Evolutionary conservation across 441 rosid species (phyloP), one percentile per base, ranked within the genome.

Genomic region (Hura crepitans): DNA sequence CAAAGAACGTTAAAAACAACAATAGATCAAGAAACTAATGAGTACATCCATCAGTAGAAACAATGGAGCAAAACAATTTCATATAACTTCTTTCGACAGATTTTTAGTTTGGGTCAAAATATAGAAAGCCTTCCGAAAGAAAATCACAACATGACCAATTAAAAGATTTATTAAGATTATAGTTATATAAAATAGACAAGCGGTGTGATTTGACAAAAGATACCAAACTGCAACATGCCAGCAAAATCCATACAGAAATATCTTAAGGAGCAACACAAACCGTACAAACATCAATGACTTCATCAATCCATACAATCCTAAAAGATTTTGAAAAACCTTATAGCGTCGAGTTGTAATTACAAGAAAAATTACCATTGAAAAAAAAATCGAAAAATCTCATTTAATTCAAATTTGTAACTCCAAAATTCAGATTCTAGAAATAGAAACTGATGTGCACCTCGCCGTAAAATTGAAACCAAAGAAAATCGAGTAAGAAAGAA

Each of bases 1-100:
- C 28, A 69, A 49, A 9, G 37, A 22, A 13, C 33, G 67, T 33
- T 61, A 9, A 50, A 62, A 60, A 66, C 60, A 51, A 70, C 39
- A 20, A 70, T 37, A 30, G 39, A 0, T 6, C 13, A 1, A 18
- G 30, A 11, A 43, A 13, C 23, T 31, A 59, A 59, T 20, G 17
- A 30, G 14, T 65, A 28, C 15, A 5, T 28, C 18, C 20, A 33
- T 22, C 30, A 22, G n/a, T 37, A 30, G 2, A 15, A 15, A 27
- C 47, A 65, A 14, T 33, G 63, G 63, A 47, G 23, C 20, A 30
- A 55, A 65, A 71, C 55, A 62, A 62, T 25, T 28, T 43, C 22
- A 22, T 27, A 22, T 53, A 42, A 10, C 56, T 14, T 53, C 30
- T 37, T 28, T 42, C 55, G n/a, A 61, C 0, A 0, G 30, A 10